These are phyloP conservation scores for Lachancea cidri DNA, from an alignment of 805 yeast species.

Conservation along the genomic window DNA sequence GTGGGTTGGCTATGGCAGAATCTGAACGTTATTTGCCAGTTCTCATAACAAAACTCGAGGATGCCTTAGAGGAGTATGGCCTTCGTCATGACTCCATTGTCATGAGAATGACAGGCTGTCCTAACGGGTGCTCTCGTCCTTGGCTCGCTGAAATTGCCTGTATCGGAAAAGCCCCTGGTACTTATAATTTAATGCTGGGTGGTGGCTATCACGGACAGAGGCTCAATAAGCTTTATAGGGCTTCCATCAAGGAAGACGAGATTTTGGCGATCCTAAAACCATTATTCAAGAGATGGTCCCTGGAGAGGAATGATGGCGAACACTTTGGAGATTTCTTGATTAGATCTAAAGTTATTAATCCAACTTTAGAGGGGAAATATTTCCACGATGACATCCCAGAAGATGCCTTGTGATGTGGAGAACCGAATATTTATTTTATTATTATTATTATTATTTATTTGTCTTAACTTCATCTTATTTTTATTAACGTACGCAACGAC, in stretches of 20 bases:
- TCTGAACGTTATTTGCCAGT: constrained; percentile 85
- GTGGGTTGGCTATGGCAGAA: constrained; percentile 99
- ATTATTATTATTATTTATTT: too few relatives aligned
- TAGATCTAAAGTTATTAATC: constrained; percentile 81
- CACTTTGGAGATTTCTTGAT: constrained; percentile 93
- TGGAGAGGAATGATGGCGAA: constrained; percentile 86
- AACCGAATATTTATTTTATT: too few relatives aligned
- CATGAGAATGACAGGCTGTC: constrained; percentile 99
- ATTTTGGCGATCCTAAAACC: constrained; percentile 73
- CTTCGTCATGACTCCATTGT: constrained; percentile 90
- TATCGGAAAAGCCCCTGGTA: constrained; percentile 92
- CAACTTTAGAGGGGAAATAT: constrained; percentile 83
- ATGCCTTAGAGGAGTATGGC: constrained; percentile 85
- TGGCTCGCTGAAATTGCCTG: constrained; percentile 96
- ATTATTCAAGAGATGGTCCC: constrained; percentile 88
- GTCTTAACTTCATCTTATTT: too few relatives aligned
- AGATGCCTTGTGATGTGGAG: constrained; percentile 50
- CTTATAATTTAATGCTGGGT: constrained; percentile 90
- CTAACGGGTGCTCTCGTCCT: constrained; percentile 97
- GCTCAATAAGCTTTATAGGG: constrained; percentile 80
- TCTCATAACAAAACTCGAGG: constrained; percentile 74
- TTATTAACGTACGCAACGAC: background rate
- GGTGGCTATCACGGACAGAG: constrained; percentile 95
- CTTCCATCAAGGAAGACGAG: constrained; percentile 87
- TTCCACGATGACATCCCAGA: constrained; percentile 94